Evolutionary conservation across 495 filamentous ascomycete species (phyloP), one percentile per base, ranked within the genome.

Genomic region (Penicillium daleae): DNA sequence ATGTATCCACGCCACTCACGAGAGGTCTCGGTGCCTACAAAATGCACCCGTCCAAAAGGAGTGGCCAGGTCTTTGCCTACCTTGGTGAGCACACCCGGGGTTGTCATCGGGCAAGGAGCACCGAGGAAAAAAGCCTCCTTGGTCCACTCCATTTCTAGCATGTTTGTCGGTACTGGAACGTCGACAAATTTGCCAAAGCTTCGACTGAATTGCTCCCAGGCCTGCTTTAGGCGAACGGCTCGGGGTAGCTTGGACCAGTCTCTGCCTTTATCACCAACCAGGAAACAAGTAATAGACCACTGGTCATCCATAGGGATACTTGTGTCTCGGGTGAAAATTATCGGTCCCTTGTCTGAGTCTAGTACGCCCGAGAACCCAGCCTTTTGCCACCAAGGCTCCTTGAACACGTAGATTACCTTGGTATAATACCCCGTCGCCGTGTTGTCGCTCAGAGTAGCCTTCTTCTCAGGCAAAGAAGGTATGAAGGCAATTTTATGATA

Each of bases 1-100:
- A 83, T 81, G 64, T 78, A 79, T 22, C 80, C 80, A 57, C 66
- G 71, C 78, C 79, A 82, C 31, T 70, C 70, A 10, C 42, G 54
- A 6, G 76, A 63, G 9, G 68, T 78, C 67, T 83, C 80, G 2
- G 77, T 77, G 2, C 80, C 80, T 0, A 69, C 74, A 67, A 83
- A 83, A 59, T 83, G 80, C 19, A 81, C 19, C 51, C 73, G 63
- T 0, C 72, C 68, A 56, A 69, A 63, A 22, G 62, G 65, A 42
- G 64, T 61, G 4, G 51, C 59, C 12, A 76, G 42, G 6, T 40
- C 60, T 8, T 62, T 42, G 4, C 71, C 70, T 4, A 53, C 63
- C 2, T 57, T 53, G 1, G 58, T 67, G 22, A 74, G 57, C 6
- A 74, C 40, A 3, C 72, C 66, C 19, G 67, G 70, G 0, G 68